These are phyloP conservation scores for Vararia minispora DNA, from an alignment of 768 basidiomycete species.

Conservation along the genomic window DNA sequence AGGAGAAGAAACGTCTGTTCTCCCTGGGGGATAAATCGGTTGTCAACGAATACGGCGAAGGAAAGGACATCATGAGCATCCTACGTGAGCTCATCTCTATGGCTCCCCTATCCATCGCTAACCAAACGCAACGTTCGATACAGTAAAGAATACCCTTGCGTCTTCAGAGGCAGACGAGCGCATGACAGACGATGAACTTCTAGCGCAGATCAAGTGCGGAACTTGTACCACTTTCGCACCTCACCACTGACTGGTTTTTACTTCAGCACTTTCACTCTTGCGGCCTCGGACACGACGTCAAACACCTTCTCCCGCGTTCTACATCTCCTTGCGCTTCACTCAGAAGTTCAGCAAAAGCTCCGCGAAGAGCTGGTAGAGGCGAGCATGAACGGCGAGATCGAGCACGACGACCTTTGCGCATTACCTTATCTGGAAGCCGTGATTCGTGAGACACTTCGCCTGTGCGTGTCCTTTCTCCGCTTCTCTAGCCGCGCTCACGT, in stretches of 20 bases:
- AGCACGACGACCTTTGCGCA: conserved; percentile 29
- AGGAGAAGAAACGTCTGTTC: conserved; percentile 26
- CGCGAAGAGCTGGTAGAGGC: conserved; percentile 20
- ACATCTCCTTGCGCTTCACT: conserved; percentile 21
- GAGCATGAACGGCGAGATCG: conserved; percentile 18
- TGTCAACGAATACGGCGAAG: conserved; percentile 20
- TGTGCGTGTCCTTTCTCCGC: conserved; percentile 6
- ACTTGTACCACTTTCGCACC: background rate
- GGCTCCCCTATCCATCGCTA: background rate
- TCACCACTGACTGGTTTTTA: conserved; percentile 2
- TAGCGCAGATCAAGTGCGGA: conserved; percentile 26
- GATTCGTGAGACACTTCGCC: conserved; percentile 30
- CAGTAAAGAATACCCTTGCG: conserved; percentile 32
- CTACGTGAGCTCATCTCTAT: conserved; percentile 23
- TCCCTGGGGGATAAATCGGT: conserved; percentile 22
- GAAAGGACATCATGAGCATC: conserved; percentile 36
- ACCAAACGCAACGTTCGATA: background rate
- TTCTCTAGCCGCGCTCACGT: no score
- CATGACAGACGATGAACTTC: conserved; percentile 19
- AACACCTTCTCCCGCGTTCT: conserved; percentile 23
- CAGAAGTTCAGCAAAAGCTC: conserved; percentile 21
- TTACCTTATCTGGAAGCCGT: conserved; percentile 37
- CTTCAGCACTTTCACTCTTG: background rate
- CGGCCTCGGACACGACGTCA: conserved; percentile 15
- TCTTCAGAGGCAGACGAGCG: conserved; percentile 12